Evolutionary conservation across 371 early-diverging fungal genomes (phyloP), one percentile per base, ranked within the genome.

Genomic region (Mucor plumbeus): DNA sequence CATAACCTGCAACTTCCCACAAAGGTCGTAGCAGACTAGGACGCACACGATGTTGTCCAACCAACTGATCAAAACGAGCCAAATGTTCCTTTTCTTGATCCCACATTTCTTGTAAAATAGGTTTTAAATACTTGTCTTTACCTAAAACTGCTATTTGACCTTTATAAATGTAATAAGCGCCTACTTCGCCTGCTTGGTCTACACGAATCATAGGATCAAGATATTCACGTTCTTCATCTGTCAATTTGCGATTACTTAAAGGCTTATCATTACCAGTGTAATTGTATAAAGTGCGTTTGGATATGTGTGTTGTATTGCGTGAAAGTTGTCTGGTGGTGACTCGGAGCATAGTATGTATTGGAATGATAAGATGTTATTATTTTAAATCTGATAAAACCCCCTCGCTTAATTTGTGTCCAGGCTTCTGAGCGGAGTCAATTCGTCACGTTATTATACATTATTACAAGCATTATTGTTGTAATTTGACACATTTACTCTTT

Each of bases 181-280:
- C 97, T 7, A 96, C 88, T 79, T 98, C 99, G 38, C 99, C 99
- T 3, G 99, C 97, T 61, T 98, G 97, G 76, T 98, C 94, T 17
- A 98, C 93, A 21, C 98, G 91, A 54, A 98, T 86, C 90, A 97
- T 94, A 21, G 83, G 86, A 63, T 68, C 75, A 15, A 83, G 50
- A 11, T 72, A 33, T n/a, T 71, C 61, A 2, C 68, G 66, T 38
- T 83, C 79, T 59, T 72, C 60, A 1, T 48, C 60, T 13, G 79
- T 77, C n/a, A 80, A 26, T 13, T 47, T 21, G n/a, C 63, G 67
- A 43, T 67, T 31, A 15, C 58, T 67, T 7, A 66, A 53, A 6
- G 44, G 13, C 5, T 21, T 14, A 0, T 33, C 26, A n/a, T 58
- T 38, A 3, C 54, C 40, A 4, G 58, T 44, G 50, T 65, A 65